Base-by-base conservation (phyloP, 805 yeast genomes). In the Aciculoconidium aculeatum region DNA sequence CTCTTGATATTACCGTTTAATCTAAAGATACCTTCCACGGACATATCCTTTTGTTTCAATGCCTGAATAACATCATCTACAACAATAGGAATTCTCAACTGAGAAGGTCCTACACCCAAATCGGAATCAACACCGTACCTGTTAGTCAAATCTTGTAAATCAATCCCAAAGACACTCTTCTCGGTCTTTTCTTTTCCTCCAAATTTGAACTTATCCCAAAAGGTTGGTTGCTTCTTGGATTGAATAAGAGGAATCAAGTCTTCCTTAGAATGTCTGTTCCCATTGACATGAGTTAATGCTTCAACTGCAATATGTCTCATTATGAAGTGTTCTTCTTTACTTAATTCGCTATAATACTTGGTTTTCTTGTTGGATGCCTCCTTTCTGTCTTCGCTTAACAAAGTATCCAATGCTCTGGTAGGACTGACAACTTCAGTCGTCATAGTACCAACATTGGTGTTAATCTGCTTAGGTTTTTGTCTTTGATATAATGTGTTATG, bases 1-100 rank as follows among this genome's bases (percentile, higher is more conserved):
- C 83, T 71, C 44, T 87, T 77, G 48, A 92, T 88, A 51, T 92
- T 92, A 47, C 99, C 99, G 51, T 92, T 92, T 49, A 88, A 81
- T 46, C 99, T 75, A 70, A 92, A 92, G 4, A 92, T 80, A 36
- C 98, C 98, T 55, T 92, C 98, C 17, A 79, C 87, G 3, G 96
- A 84, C 80, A 90, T 75, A 56, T 92, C 97, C 67, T 84, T 86
- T 36, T 81, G 90, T 30, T 84, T 73, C 64, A 92, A 72, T 0
- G 94, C 83, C 17, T 75, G 72, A 19, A 92, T 75, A 11, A 88
- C 62, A 46, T 92, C 97, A 45, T 90, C 97, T 23, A 92, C 68
- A 21, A 92, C 64, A 27, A 84, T 69, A 1, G 99, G 99, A 23
- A 92, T 81, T 20, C 77, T 70, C 23, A 92, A 68, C 40, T 77